Conservation (phyloP, 768 basidiomycete species). For the Tephrocybe rancida region DNA sequence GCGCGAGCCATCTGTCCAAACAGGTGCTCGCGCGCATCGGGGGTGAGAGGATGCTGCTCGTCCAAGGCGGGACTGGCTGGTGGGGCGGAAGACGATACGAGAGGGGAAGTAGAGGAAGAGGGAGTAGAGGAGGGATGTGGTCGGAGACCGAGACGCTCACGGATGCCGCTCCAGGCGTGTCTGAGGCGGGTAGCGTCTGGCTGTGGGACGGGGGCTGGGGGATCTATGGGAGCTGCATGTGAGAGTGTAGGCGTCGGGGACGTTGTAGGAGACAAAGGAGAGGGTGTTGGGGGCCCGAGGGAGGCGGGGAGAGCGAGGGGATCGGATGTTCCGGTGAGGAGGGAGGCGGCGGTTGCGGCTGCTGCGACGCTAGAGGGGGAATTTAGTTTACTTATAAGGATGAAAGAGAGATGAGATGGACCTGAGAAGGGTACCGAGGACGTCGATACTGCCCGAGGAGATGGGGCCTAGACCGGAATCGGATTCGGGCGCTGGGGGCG, state of each 20-base stretch:
- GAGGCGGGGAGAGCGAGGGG: constrained; percentile 60
- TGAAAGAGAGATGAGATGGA: constrained; percentile 30
- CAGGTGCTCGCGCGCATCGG: constrained; percentile 56
- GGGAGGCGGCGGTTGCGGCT: constrained; percentile 88
- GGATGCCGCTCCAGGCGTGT: constrained; percentile 67
- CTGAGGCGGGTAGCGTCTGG: constrained; percentile 51
- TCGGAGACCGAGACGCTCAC: constrained; percentile 66
- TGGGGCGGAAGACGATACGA: not conserved
- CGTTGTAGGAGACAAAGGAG: constrained; percentile 18
- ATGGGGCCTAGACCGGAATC: constrained; percentile 33
- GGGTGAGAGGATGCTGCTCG: not conserved
- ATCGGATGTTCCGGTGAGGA: constrained; percentile 73
- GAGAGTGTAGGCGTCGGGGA: constrained; percentile 6
- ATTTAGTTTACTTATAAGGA: not conserved
- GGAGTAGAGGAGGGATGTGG: constrained; percentile 21
- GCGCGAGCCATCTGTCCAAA: constrained; percentile 82
- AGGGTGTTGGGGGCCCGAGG: constrained; percentile 39
- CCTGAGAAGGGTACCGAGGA: constrained; percentile 83
- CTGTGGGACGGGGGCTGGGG: constrained; percentile 23
- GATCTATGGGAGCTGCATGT: not conserved
- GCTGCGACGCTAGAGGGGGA: constrained; percentile 68
- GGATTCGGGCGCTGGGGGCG: not conserved
- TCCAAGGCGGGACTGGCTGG: too few species aligned
- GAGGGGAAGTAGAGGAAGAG: constrained; percentile 6
- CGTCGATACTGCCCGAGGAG: constrained; percentile 79